A percentile compares a stretch with the other conserved stretches of the same genome.
Evolutionary conservation across 257 asterid species (phyloP).

Genomic region (Solanum bulbocastanum): DNA sequence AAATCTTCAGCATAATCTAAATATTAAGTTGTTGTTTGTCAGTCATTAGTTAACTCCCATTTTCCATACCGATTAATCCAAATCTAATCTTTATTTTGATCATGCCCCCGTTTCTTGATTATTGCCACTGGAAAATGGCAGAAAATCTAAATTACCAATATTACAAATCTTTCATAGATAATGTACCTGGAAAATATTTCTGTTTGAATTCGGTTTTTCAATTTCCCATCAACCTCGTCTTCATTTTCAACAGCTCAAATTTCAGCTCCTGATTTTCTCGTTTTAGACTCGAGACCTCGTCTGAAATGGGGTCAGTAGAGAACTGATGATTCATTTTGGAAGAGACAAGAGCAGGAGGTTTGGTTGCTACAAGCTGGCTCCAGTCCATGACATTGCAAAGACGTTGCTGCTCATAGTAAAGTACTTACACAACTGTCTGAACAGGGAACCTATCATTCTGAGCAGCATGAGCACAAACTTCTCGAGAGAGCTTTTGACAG

Average conservation of each 20-base stretch:
- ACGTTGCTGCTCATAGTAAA: slow-evolving; percentile 82
- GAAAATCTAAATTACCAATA: not conserved
- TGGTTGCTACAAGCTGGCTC: slow-evolving; percentile 10
- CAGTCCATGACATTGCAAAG: slow-evolving; percentile 55
- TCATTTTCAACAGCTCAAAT: slow-evolving; percentile 50
- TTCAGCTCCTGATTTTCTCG: slow-evolving; percentile 68
- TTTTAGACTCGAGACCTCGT: slow-evolving; percentile 33
- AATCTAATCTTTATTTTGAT: not conserved
- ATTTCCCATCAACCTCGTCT: slow-evolving; percentile 49
- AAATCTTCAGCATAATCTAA: not conserved
- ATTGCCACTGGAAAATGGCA: not conserved
- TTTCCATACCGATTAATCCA: not conserved
- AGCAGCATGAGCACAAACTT: slow-evolving; percentile 88
- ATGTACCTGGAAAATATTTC: not conserved
- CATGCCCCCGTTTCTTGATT: not conserved
- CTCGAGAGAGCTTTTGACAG: slow-evolving; percentile 81
- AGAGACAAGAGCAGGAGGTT: slow-evolving; percentile 21
- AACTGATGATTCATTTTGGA: slow-evolving; percentile 12
- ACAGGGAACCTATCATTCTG: slow-evolving; percentile 82
- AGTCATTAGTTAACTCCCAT: not conserved
- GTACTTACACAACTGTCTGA: slow-evolving; percentile 79
- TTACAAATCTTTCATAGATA: not conserved
- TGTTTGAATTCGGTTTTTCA: slow-evolving; percentile 22
- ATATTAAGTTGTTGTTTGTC: not conserved
- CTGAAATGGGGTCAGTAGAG: slow-evolving; percentile 17